Percentiles rank a stretch among this genome's conserved stretches.
Evolutionary conservation across 192 early-diverging fungal genomes (phyloP).

Genomic region (Funneliformis mosseae): DNA sequence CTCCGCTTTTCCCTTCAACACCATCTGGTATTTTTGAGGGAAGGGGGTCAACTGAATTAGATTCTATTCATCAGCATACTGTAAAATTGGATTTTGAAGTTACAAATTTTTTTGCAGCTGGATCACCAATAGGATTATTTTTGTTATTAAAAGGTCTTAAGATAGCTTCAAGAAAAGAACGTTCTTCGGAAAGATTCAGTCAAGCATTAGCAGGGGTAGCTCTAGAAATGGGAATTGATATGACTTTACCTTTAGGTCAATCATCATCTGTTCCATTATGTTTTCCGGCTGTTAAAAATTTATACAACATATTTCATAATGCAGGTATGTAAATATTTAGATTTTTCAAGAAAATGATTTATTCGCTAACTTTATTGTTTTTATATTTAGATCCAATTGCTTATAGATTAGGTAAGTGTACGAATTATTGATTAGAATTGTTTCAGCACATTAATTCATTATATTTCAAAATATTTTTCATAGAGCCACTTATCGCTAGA

Average conservation of each 20-base stretch:
- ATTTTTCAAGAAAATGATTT: neutral
- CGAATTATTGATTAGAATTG: neutral
- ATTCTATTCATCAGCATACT: conserved; percentile 29
- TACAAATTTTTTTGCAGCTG: conserved; percentile 75
- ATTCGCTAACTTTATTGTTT: neutral
- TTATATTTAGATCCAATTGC: conserved; percentile 59
- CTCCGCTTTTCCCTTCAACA: conserved; percentile 45
- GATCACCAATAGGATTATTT: conserved; percentile 77
- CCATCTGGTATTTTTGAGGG: conserved; percentile 40
- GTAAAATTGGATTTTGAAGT: conserved; percentile 68
- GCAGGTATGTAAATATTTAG: conserved; percentile 33
- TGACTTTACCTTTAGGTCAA: conserved; percentile 26
- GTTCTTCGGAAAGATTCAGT: neutral
- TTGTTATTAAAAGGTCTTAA: conserved; percentile 74
- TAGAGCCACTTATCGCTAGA: conserved; percentile 70
- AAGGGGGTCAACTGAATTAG: conserved; percentile 24
- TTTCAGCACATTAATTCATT: neutral
- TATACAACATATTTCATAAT: conserved; percentile 84
- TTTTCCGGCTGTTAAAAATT: conserved; percentile 64
- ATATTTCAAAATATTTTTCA: neutral
- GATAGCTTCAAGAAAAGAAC: conserved; percentile 53
- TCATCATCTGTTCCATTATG: conserved; percentile 42
- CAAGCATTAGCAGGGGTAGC: neutral
- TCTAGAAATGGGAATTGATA: conserved; percentile 36
- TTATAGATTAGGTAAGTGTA: conserved; percentile 48